A percentile compares a stretch with the other conserved stretches of the same genome.
Evolutionary conservation across 2,329 filamentous ascomycete genomes (phyloP).

Genomic region (Coleophoma crateriformis): DNA sequence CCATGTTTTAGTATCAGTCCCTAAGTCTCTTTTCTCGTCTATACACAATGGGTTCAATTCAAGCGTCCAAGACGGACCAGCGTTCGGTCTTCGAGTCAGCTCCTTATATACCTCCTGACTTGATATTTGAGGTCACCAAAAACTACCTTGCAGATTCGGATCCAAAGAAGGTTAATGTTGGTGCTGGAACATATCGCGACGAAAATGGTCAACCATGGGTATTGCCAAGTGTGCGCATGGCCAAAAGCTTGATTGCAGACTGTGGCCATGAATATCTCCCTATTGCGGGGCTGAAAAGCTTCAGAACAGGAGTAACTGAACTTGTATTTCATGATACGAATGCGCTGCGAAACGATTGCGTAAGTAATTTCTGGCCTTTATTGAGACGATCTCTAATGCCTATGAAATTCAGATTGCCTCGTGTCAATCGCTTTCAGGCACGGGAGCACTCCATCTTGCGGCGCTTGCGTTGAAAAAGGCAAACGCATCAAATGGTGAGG

Average conservation of each 20-base stretch:
- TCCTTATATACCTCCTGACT: constrained; percentile 20
- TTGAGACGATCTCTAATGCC: not conserved
- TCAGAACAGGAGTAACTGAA: constrained; percentile 26
- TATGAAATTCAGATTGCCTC: constrained; percentile 23
- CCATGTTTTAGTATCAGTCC: too few species aligned
- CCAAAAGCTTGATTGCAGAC: constrained; percentile 12
- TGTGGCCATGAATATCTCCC: constrained; percentile 31
- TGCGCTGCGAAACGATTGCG: constrained; percentile 22
- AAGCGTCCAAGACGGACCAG: not conserved
- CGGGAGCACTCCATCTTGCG: constrained; percentile 32
- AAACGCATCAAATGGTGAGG: constrained; percentile 16
- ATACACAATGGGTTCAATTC: constrained; percentile 1
- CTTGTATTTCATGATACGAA: constrained; percentile 25
- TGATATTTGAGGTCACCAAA: constrained; percentile 30
- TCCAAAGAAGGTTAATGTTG: constrained; percentile 32
- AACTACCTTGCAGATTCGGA: constrained; percentile 25
- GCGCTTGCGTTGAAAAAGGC: constrained; percentile 24
- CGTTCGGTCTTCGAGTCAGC: not conserved
- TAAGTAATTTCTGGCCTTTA: constrained; percentile 10
- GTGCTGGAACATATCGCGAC: constrained; percentile 33
- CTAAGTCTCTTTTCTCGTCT: too few species aligned
- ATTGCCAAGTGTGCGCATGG: constrained; percentile 29
- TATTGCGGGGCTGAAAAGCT: constrained; percentile 27
- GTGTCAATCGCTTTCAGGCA: constrained; percentile 34
- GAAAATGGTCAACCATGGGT: constrained; percentile 33